Evolutionary conservation across 2,329 filamentous ascomycete species (phyloP).

Genomic region (Corynespora cassiicola): DNA sequence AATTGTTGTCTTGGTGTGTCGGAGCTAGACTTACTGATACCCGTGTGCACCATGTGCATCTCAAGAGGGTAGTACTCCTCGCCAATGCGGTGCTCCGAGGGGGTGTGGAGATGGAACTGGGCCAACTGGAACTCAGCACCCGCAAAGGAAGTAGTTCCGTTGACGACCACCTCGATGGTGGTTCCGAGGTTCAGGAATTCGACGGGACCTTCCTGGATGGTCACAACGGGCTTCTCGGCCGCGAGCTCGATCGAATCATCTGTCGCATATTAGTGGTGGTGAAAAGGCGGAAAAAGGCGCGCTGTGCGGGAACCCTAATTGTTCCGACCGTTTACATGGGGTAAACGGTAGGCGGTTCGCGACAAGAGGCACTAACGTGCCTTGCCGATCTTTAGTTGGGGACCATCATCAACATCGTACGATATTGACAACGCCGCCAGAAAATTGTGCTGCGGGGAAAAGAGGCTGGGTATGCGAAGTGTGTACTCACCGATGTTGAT

Average conservation of each 20-base stretch:
- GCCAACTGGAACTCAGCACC: slow-evolving; percentile 52
- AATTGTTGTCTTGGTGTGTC: slow-evolving; percentile 12
- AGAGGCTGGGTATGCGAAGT: slow-evolving; percentile 2
- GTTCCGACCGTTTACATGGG: too few species aligned
- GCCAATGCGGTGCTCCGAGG: slow-evolving; percentile 63
- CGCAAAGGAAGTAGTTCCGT: slow-evolving; percentile 54
- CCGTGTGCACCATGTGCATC: slow-evolving; percentile 66
- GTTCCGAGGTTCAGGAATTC: slow-evolving; percentile 65
- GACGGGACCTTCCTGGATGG: slow-evolving; percentile 52
- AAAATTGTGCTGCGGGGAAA: background rate
- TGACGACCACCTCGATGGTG: slow-evolving; percentile 63
- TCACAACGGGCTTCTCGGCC: slow-evolving; percentile 32
- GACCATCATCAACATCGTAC: too few species aligned
- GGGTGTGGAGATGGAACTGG: slow-evolving; percentile 68
- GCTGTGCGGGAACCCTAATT: slow-evolving; percentile 28
- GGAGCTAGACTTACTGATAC: slow-evolving; percentile 42
- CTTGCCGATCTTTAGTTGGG: too few species aligned
- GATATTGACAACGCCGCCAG: too few species aligned
- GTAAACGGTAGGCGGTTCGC: too few species aligned
- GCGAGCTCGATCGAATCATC: slow-evolving; percentile 41
- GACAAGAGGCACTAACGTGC: too few species aligned
- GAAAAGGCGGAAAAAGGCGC: too few species aligned
- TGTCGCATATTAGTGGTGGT: slow-evolving; percentile 22
- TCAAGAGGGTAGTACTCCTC: slow-evolving; percentile 56
- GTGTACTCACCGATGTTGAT: slow-evolving; percentile 56